Percentiles rank a stretch among this genome's conserved stretches.
These are phyloP conservation scores for Chenopodium formosanum DNA, from an alignment of 148 eudicot genomes.

Conservation along the genomic window DNA sequence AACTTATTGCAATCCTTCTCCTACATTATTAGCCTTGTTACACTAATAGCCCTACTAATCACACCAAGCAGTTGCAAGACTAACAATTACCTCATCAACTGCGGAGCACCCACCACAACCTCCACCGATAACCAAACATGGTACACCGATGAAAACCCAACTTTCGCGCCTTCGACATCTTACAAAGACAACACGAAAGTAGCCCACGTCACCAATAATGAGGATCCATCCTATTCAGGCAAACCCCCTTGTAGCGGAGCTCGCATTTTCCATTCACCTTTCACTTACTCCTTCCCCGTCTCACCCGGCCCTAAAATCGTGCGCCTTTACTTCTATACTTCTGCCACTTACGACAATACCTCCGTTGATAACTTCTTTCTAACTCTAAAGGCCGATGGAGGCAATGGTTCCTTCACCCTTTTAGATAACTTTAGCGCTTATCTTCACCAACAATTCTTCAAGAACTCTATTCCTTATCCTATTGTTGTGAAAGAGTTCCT, in stretches of 20 bases:
- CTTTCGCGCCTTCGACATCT: not conserved
- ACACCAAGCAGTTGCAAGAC: not conserved
- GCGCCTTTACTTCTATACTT: constrained; percentile 45
- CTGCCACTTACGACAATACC: constrained; percentile 10
- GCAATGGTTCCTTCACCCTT: constrained; percentile 22
- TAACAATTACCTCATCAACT: not conserved
- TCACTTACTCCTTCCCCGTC: not conserved
- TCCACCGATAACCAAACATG: not conserved
- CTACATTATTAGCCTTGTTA: constrained; percentile 11
- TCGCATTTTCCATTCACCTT: not conserved
- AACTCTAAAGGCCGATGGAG: constrained; percentile 35
- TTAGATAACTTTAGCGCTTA: constrained; percentile 41
- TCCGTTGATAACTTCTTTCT: constrained; percentile 17
- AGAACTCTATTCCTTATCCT: not conserved
- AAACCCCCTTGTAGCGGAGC: not conserved
- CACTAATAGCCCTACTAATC: constrained; percentile 28
- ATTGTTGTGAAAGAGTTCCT: not conserved
- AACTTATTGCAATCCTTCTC: not conserved
- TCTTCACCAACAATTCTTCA: not conserved
- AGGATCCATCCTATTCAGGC: not conserved
- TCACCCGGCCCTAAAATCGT: constrained; percentile 41
- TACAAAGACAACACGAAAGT: not conserved
- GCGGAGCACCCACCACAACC: not conserved
- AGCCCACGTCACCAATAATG: not conserved
- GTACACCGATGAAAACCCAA: not conserved